Base-by-base conservation (phyloP, 2,329 filamentous ascomycete genomes). In the Colletotrichum falcatum region DNA sequence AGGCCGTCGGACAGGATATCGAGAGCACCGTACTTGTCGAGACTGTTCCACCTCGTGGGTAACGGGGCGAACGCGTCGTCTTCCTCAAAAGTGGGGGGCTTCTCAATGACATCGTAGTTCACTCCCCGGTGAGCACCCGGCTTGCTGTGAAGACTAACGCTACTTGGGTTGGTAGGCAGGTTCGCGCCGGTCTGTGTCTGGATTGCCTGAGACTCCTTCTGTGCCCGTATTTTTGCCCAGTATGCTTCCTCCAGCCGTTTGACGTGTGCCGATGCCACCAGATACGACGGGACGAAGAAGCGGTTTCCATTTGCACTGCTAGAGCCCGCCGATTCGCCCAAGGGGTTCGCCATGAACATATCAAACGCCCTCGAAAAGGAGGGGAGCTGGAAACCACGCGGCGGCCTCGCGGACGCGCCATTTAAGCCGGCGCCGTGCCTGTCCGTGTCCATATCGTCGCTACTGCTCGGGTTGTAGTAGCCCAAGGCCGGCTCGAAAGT, bases 221-320 rank as follows among this genome's bases (percentile, higher is more conserved):
- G 85, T 61, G 79, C 86, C 79, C 78, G 82, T 63, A 88, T 66
- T 77, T 88, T 92, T 56, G 88, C 86, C 78, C 85, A 88, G 78
- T 94, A 88, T 67, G 88, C 89, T 72, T 93, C 90, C 75, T 92
- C 89, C 58, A 98, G 85, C 78, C 89, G 90, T 75, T 92, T 88
- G 63, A 95, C 89, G 80, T 97, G 95, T 76, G 90, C 89, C 18
- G 94, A 95, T 48, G 89, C 89, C 74, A 87, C 86, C 54, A 98
- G 87, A 81, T 98, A 98, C 6, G 94, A 94, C 0, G 95, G 95
- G 14, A 91, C 87, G 80, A 97, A 94, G 84, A 95, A 95, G 68
- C 80, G 76, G 68, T 85, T 76, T 1, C 78, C 76, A 11, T 75
- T 72, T 37, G 44, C 23, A 28, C 33, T 79, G 73, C 78, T 74